phyloP scores from a whole-genome alignment of 2,329 filamentous ascomycete species.

The Alternaria panax region DNA sequence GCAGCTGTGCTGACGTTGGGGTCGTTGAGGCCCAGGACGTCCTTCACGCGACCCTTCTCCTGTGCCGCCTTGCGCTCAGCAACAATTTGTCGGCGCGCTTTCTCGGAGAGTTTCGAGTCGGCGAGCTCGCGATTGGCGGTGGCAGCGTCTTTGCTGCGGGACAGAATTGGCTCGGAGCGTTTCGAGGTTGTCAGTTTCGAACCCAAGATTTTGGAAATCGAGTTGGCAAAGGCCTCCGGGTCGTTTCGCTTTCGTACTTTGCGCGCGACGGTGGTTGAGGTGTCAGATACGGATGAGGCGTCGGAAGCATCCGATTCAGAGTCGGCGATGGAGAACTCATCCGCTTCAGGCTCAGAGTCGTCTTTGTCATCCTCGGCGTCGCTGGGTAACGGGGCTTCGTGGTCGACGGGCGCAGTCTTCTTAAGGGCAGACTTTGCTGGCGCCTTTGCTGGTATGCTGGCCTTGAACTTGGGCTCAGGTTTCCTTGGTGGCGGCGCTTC shows the following conservation, averaged over 20 bases:
- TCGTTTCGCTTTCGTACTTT: slow-evolving; percentile 87
- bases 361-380: slow-evolving; percentile 27
- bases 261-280: slow-evolving; percentile 40
- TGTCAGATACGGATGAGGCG: slow-evolving; percentile 42
- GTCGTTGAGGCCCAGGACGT: slow-evolving; percentile 76
- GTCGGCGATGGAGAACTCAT: slow-evolving; percentile 45
- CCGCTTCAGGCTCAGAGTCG: slow-evolving; percentile 46
- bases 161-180: slow-evolving; percentile 88
- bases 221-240: slow-evolving; percentile 87
- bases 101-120: slow-evolving; percentile 80
- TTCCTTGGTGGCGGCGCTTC: slow-evolving; percentile 15
- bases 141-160: slow-evolving; percentile 77
- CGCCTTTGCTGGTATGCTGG: slow-evolving; percentile 24
- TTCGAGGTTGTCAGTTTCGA: slow-evolving; percentile 85
- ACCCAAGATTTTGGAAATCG: slow-evolving; percentile 88
- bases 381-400: slow-evolving; percentile 38
- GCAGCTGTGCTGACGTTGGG: slow-evolving; percentile 57
- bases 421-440: slow-evolving; percentile 31
- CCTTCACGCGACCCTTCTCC: slow-evolving; percentile 87
- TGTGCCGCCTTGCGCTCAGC: slow-evolving; percentile 79
- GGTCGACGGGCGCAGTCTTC: slow-evolving; percentile 36
- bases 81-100: slow-evolving; percentile 78
- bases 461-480: slow-evolving; percentile 33
- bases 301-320: slow-evolving; percentile 48
- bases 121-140: slow-evolving; percentile 75